Evolutionary conservation across 805 yeast genomes (phyloP).

Genomic region (Wickerhamomyces chaumierensis): DNA sequence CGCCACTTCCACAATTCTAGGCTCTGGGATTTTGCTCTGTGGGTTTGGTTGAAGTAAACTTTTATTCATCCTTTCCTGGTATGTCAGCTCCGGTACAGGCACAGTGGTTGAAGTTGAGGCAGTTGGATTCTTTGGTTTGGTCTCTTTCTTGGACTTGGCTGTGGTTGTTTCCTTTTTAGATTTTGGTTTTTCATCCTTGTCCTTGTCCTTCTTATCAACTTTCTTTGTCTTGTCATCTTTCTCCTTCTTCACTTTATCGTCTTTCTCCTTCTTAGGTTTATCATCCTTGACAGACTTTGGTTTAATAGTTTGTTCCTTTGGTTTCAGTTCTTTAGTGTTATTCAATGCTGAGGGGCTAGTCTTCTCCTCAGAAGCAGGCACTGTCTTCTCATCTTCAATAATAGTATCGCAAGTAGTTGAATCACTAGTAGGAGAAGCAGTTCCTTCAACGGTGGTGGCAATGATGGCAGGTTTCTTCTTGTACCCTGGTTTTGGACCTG

Average conservation of each 20-base stretch:
- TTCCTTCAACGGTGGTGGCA: too few species aligned
- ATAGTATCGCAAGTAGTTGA: background rate
- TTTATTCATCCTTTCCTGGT: slow-evolving; percentile 1
- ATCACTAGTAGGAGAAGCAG: too few species aligned
- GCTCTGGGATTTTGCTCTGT: slow-evolving; percentile 9
- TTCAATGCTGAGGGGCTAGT: too few species aligned
- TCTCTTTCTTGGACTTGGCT: background rate
- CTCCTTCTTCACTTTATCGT: background rate
- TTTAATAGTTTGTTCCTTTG: background rate
- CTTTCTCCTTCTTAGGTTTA: background rate
- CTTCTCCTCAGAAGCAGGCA: too few species aligned
- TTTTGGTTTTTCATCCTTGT: too few species aligned
- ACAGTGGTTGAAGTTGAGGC: too few species aligned
- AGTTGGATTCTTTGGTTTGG: too few species aligned
- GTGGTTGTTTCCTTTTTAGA: background rate
- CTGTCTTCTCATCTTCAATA: background rate
- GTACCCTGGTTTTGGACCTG: background rate
- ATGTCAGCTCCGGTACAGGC: background rate
- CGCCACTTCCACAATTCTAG: slow-evolving; percentile 9
- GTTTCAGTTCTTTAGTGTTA: background rate
- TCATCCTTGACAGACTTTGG: background rate
- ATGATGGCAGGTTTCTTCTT: background rate
- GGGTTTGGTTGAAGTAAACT: slow-evolving; percentile 13
- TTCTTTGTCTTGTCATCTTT: background rate
- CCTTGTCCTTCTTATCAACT: too few species aligned